Evolutionary conservation across 768 basidiomycete species (phyloP).

Genomic region (Candolleomyces eurysporus): DNA sequence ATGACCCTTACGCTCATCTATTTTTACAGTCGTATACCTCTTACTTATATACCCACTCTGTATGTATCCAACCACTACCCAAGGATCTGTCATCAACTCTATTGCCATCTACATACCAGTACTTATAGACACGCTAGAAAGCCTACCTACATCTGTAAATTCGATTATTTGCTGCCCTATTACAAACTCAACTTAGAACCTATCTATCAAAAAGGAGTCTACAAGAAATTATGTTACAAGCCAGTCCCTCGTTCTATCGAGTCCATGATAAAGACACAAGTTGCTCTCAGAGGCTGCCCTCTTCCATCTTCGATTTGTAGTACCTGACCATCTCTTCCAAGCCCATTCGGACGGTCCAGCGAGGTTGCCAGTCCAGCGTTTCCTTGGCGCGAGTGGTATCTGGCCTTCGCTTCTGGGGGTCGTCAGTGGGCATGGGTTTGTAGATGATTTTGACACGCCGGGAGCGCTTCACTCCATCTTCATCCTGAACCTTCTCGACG

Average conservation of each 20-base stretch:
- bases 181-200: too few species aligned
- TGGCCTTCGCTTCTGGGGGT: conserved; percentile 91
- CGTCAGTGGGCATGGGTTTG: conserved; percentile 84
- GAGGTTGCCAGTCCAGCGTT: conserved; percentile 83
- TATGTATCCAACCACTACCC: too few species aligned
- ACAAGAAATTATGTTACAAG: neutral
- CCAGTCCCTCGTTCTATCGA: neutral
- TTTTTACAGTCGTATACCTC: too few species aligned
- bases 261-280: neutral
- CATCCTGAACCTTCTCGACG: conserved; percentile 88
- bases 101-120: too few species aligned
- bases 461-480: conserved; percentile 59
- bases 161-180: too few species aligned
- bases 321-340: conserved; percentile 94
- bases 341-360: conserved; percentile 92
- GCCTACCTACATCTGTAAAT: too few species aligned
- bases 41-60: too few species aligned
- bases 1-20: too few species aligned
- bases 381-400: conserved; percentile 91
- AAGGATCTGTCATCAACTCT: too few species aligned
- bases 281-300: conserved; percentile 63
- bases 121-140: too few species aligned
- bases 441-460: conserved; percentile 68
- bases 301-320: conserved; percentile 86
- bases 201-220: too few species aligned